Evolutionary conservation across 129 eudicot genomes (phyloP), one percentile per base, ranked within the genome.

Genomic region (Mikania micrantha): DNA sequence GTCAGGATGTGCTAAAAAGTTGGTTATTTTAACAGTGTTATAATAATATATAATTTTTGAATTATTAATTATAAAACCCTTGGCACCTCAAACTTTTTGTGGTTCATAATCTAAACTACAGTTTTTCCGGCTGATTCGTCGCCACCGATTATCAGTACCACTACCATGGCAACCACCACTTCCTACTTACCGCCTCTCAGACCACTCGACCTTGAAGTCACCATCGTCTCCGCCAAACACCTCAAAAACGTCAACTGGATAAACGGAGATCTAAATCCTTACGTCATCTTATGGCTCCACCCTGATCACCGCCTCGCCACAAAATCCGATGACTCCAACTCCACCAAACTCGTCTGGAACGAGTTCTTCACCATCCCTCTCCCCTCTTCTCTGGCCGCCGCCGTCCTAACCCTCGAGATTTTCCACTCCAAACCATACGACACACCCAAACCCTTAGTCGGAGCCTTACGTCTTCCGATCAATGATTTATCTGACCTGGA

Each of bases 211-310:
- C 95, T 90, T 17, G 97, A 90, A 2, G 56, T 90, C 60, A 90
- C 91, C 1, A 80, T 90, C 82, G 78, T 86, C 78, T 86, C 95
- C 77, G 97, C 84, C 24, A 90, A 90, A 59, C 95, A 90, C 82
- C 81, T 90, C 5, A 84, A 90, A 64, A 90, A 90, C 80, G 95
- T 90, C 66, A 90, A 86, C 81, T 86, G 97, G 97, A 79, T 83
- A 2, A 64, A 53, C 77, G 96, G 95, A 50, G 80, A 78, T 20
- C 91, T 90, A 64, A 81, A 77, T 12, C 95, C 97, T 48, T 90
- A 90, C 80, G 86, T 67, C 77, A 82, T 86, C 83, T 81, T 90
- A 72, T 90, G 95, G 95, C 74, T 82, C 79, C 87, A 86, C 59
- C 85, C 91, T 16, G 87, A 84, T 54, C 90, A 80, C 69, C 88